Base-by-base conservation (phyloP, 257 asterid species). In the Rehmannia glutinosa region DNA sequence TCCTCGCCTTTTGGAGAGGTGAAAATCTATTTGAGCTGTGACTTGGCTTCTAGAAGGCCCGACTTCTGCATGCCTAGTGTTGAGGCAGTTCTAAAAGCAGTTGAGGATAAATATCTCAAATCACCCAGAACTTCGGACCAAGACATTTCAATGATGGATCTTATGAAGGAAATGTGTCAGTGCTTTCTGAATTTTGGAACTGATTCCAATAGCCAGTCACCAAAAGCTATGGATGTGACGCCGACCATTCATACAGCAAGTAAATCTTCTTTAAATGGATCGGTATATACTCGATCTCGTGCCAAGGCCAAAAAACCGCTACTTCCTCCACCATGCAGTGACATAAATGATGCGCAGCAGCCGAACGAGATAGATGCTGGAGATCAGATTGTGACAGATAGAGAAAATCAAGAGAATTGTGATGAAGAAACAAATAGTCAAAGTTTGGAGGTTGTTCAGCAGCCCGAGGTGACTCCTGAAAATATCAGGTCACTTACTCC, bases 81-180 rank as follows among this genome's bases (percentile, higher is more conserved):
- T 59, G 90, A 78, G 58, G 66, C 81, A 6, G 78, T 85, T 78
- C 55, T 83, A 38, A 76, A 76, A 57, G 72, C 50, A 24, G 83
- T 76, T 33, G 88, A 87, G 76, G 78, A 68, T 17, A 83, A 82
- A 61, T 87, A 75, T 81, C 81, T 80, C 38, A 59, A 64, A 39
- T 77, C 83, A 51, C 69, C 78, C 74, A 73, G 79, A 77, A 45
- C 65, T 58, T 68, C 63, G 71, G 85, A 79, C 59, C 77, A 83
- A 3, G 67, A 73, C 69, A 71, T 80, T 68, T 81, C 93, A 43
- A 60, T 80, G 75, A 73, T 19, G 77, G 68, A 73, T 54, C 75
- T 91, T 57, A 80, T 91, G 93, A 69, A 76, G 13, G 89, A 91
- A 60, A 75, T 79, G 61, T 88, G 95, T 32, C 78, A 71, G 45